phyloP scores from a whole-genome alignment of 2,329 filamentous ascomycete species.

The Diaporthe sp. region DNA sequence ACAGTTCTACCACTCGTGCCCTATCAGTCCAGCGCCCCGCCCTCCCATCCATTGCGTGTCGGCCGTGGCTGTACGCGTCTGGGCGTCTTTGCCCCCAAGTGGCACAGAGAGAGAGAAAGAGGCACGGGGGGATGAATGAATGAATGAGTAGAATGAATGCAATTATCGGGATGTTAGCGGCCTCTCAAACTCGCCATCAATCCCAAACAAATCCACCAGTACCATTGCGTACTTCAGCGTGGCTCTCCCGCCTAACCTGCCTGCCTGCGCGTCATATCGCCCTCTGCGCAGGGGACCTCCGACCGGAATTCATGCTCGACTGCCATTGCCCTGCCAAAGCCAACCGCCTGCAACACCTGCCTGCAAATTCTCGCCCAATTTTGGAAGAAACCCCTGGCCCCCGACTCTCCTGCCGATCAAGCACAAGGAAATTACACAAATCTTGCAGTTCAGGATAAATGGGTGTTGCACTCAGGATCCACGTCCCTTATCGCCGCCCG shows the following conservation, averaged over 20 bases:
- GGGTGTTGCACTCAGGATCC: constrained; percentile 1
- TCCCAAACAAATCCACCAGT: constrained; percentile 29
- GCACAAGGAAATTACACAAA: constrained; percentile 29
- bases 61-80: constrained; percentile 20
- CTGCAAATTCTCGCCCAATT: constrained; percentile 12
- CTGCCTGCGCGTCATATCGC: constrained; percentile 24
- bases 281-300: constrained; percentile 19
- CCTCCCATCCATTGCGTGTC: constrained; percentile 15
- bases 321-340: constrained; percentile 17
- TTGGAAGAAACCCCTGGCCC: neutral
- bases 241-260: constrained; percentile 18
- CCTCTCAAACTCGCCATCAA: constrained; percentile 19
- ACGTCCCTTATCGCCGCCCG: constrained; percentile 3
- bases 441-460: constrained; percentile 29
- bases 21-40: neutral
- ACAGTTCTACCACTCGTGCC: neutral
- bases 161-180: constrained; percentile 16
- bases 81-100: neutral
- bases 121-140: neutral
- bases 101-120: too few relatives aligned
- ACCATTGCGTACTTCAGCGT: constrained; percentile 24
- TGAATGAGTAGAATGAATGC: constrained; percentile 15
- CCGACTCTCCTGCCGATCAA: constrained; percentile 25
- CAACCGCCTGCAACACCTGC: neutral
- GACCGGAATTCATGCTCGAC: constrained; percentile 24